These are phyloP conservation scores for Backusella parvicylindrica DNA, from an alignment of 192 early-diverging fungal genomes.

Conservation along the genomic window DNA sequence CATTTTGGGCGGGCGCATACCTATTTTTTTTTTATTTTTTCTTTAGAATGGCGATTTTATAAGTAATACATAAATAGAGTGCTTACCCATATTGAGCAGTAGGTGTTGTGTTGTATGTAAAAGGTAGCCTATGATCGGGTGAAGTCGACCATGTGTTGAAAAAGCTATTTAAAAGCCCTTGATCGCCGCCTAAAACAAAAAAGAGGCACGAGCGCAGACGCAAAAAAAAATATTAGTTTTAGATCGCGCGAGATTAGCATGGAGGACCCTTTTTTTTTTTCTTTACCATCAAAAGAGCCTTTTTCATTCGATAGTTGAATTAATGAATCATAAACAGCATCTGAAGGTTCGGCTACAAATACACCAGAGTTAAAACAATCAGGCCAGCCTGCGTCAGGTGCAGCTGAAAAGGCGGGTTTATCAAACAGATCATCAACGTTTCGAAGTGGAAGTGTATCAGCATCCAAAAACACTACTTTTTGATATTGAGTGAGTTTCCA, in stretches of 20 bases:
- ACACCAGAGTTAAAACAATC: constrained; percentile 98
- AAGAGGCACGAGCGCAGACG: background rate
- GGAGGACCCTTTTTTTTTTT: background rate
- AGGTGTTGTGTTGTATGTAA: constrained; percentile 88
- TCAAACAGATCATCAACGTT: constrained; percentile 84
- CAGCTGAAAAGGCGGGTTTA: constrained; percentile 69
- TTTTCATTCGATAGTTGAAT: constrained; percentile 46
- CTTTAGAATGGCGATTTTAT: too few relatives aligned
- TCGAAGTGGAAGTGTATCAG: constrained; percentile 82
- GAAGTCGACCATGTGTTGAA: constrained; percentile 73
- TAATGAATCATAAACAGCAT: constrained; percentile 47
- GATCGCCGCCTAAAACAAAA: constrained; percentile 74
- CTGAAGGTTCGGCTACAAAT: constrained; percentile 67
- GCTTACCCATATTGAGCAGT: constrained; percentile 71
- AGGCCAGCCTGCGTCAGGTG: constrained; percentile 94
- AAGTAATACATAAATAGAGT: too few relatives aligned
- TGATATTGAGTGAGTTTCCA: constrained; percentile 73
- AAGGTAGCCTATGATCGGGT: constrained; percentile 72
- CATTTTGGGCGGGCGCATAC: constrained; percentile 75
- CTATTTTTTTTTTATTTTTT: constrained; percentile 19
- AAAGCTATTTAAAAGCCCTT: constrained; percentile 89
- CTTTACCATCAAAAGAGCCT: constrained; percentile 83
- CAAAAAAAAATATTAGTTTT: constrained; percentile 25
- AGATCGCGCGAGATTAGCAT: background rate
- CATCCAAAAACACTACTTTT: constrained; percentile 80